Conservation (phyloP, 495 filamentous ascomycete genomes). For the Aspergillus taichungensis region DNA sequence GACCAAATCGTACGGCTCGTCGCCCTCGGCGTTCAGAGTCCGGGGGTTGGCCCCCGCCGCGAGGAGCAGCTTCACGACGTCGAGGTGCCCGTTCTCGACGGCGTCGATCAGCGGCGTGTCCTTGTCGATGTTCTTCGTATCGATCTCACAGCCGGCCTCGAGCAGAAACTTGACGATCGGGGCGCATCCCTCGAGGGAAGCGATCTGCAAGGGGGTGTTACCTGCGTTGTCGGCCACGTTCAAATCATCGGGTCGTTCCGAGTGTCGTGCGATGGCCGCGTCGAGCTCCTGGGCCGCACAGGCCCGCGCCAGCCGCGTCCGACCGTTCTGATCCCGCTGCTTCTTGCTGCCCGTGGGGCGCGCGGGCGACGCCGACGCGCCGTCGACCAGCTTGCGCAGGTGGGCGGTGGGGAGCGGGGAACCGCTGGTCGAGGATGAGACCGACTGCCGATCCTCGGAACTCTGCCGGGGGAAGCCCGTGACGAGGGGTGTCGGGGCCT, state of each 20-base stretch:
- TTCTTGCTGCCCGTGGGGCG: constrained; percentile 67
- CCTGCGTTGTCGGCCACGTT: constrained; percentile 87
- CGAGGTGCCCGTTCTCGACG: constrained; percentile 85
- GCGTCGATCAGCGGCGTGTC: constrained; percentile 95
- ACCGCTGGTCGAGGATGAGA: constrained; percentile 63
- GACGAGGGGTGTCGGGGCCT: constrained; percentile 43
- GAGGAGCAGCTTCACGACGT: constrained; percentile 79
- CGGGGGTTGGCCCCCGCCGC: constrained; percentile 83
- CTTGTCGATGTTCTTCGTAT: constrained; percentile 71
- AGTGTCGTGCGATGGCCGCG: constrained; percentile 53
- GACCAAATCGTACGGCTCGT: constrained; percentile 79
- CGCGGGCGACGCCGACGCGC: constrained; percentile 52
- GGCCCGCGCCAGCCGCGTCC: constrained; percentile 75
- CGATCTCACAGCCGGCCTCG: constrained; percentile 69
- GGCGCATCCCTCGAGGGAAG: constrained; percentile 70
- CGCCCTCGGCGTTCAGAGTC: constrained; percentile 74
- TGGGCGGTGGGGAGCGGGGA: constrained; percentile 63
- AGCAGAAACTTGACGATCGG: constrained; percentile 68
- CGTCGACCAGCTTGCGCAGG: constrained; percentile 50
- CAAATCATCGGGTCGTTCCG: constrained; percentile 74
- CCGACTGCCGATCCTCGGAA: constrained; percentile 61
- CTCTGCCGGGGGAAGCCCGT: constrained; percentile 34
- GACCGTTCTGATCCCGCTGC: constrained; percentile 74
- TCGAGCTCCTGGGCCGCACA: constrained; percentile 72
- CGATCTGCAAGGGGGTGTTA: constrained; percentile 89